A percentile compares a stretch with the other conserved stretches of the same genome.
Conservation (phyloP, 768 basidiomycete species). For the Russula lepida region DNA sequence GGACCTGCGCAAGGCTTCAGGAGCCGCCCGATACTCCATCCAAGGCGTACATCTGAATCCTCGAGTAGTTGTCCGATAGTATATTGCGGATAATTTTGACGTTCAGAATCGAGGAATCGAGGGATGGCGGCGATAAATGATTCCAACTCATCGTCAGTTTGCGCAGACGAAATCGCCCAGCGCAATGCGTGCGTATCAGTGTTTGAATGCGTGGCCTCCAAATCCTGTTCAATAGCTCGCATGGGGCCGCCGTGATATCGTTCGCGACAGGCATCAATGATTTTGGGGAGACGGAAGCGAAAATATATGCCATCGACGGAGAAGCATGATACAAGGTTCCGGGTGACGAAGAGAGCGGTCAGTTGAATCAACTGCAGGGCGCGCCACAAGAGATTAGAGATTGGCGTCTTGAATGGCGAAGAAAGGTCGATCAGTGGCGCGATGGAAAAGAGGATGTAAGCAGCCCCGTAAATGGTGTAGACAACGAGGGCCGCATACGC, state of each 20-base stretch:
- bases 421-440: conserved; percentile 1
- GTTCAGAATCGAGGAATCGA: conserved; percentile 9
- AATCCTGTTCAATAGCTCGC: conserved; percentile 3
- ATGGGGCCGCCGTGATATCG: conserved; percentile 8
- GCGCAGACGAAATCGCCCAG: conserved; percentile 4
- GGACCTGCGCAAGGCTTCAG: conserved; percentile 5
- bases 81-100: conserved; percentile 1
- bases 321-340: neutral
- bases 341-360: neutral
- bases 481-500: conserved; percentile 7
- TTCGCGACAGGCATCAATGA: conserved; percentile 1
- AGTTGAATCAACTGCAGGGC: neutral
- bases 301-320: neutral
- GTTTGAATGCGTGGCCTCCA: neutral
- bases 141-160: conserved; percentile 3
- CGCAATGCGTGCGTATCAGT: neutral
- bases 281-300: conserved; percentile 4
- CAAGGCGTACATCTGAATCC: conserved; percentile 11
- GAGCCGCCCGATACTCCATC: conserved; percentile 15
- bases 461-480: neutral
- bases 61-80: conserved; percentile 14
- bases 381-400: conserved; percentile 12
- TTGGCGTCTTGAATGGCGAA: conserved; percentile 19
- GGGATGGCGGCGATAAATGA: conserved; percentile 14
- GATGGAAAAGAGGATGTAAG: conserved; percentile 12